Evolutionary conservation across 371 early-diverging fungal species (phyloP).

Genomic region (Vittaforma corneae): DNA sequence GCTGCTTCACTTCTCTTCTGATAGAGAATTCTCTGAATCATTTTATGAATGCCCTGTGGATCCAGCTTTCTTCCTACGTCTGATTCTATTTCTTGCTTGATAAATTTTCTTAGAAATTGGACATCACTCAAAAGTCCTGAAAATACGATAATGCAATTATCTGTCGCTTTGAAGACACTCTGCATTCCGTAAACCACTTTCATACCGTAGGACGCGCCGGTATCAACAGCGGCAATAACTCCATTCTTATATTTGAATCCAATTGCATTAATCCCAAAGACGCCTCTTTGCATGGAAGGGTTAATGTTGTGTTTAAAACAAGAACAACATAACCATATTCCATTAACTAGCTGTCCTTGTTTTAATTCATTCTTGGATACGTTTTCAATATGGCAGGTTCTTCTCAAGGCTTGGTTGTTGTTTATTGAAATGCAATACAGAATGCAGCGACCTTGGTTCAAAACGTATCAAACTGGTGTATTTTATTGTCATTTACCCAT

Average conservation of each 20-base stretch:
- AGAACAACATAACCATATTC: no score
- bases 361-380: no score
- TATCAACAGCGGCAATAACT: constrained; percentile 87
- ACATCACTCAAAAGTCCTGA: constrained; percentile 86
- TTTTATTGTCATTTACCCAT: no score
- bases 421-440: no score
- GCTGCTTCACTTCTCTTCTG: constrained; percentile 73
- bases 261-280: no score
- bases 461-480: no score
- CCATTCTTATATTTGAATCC: constrained; percentile 83
- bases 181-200: constrained; percentile 79
- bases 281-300: no score
- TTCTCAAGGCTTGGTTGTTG: no score
- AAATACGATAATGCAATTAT: constrained; percentile 69
- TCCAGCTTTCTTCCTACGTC: constrained; percentile 23
- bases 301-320: no score
- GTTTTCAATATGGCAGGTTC: no score
- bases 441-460: no score
- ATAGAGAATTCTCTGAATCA: constrained; percentile 70
- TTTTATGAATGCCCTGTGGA: constrained; percentile 48
- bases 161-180: constrained; percentile 69
- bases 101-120: constrained; percentile 71
- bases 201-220: constrained; percentile 82
- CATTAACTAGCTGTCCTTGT: no score
- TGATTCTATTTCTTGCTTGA: constrained; percentile 69